Base-by-base conservation (phyloP, 768 basidiomycete species). In the Baorangia bicolor region DNA sequence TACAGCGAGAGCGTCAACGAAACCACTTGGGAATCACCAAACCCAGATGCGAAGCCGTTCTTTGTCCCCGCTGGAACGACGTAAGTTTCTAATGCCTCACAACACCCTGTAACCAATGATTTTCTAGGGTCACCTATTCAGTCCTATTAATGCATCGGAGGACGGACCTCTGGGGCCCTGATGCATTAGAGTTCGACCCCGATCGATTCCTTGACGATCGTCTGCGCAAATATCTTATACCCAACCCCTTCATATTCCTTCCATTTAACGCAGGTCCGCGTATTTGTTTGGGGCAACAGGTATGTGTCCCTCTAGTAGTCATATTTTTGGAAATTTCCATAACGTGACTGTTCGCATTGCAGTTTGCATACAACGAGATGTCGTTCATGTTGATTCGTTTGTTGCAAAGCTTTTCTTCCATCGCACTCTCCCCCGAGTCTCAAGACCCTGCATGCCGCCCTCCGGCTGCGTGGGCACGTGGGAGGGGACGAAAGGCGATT, bases 261-360 rank as follows among this genome's bases (percentile, higher is more conserved):
- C 77, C 76, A 1, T 77, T 77, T 50, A 77, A 77, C 31, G 75
- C 75, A 0, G 75, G 77, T 5, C 75, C 75, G 16, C 62, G 73
- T 10, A 74, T 74, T 49, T 74, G 73, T 46, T 63, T 74, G 3
- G 73, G 73, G 10, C 73, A 70, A 57, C 74, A 77, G 63, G 73
- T 69, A 49, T 16, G 71, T 64, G 0, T 27, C 20, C 25, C 20
- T 41, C 18, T 55, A 5, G 2, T 41, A 14, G 6, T 41, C 33
- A 12, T 13, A 1, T 23, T 49, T 64, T n/a, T 39, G 14, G n/a
- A 21, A 27, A 39, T 52, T 13, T 55, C 3, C 38, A 50, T 30
- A 51, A 65, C 21, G 4, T 3, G 18, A 20, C 18, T 11, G 42
- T 46, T 28, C 21, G 16, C 23, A 11, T 37, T 48, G 34, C 60